phyloP scores from a whole-genome alignment of 2,329 filamentous ascomycete species.

The Kalmusia sp. region DNA sequence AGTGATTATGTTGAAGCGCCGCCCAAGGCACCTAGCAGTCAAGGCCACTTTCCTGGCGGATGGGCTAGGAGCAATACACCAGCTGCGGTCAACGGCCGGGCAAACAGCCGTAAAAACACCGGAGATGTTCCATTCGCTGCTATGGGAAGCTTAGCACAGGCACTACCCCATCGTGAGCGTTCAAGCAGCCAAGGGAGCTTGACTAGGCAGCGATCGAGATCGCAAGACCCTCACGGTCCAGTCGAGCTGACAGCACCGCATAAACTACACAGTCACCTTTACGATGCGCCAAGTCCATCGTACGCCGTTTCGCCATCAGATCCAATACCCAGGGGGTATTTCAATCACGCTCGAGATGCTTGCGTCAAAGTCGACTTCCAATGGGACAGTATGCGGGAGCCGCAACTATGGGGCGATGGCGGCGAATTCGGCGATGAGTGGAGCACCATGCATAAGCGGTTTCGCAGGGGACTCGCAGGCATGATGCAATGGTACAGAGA shows the following conservation, averaged over 20 bases:
- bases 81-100: constrained; percentile 17
- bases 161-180: constrained; percentile 52
- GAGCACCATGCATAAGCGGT: constrained; percentile 92
- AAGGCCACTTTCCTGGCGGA: constrained; percentile 61
- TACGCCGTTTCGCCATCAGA: constrained; percentile 84
- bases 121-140: constrained; percentile 29
- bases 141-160: constrained; percentile 47
- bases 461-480: constrained; percentile 77
- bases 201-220: constrained; percentile 31
- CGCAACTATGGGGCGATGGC: constrained; percentile 84
- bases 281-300: constrained; percentile 77
- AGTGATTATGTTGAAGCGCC: constrained; percentile 68
- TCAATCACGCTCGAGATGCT: constrained; percentile 86
- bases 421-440: constrained; percentile 92
- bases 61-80: constrained; percentile 56
- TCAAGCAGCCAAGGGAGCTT: constrained; percentile 51
- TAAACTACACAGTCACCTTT: constrained; percentile 52
- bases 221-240: constrained; percentile 29
- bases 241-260: constrained; percentile 25
- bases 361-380: constrained; percentile 90
- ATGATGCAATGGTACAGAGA: constrained; percentile 83
- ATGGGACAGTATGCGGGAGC: constrained; percentile 88
- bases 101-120: constrained; percentile 24
- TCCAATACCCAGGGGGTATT: constrained; percentile 85
- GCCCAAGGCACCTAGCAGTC: constrained; percentile 46